Conservation (phyloP, 2,329 filamentous ascomycete species). For the Thelonectria blattea region DNA sequence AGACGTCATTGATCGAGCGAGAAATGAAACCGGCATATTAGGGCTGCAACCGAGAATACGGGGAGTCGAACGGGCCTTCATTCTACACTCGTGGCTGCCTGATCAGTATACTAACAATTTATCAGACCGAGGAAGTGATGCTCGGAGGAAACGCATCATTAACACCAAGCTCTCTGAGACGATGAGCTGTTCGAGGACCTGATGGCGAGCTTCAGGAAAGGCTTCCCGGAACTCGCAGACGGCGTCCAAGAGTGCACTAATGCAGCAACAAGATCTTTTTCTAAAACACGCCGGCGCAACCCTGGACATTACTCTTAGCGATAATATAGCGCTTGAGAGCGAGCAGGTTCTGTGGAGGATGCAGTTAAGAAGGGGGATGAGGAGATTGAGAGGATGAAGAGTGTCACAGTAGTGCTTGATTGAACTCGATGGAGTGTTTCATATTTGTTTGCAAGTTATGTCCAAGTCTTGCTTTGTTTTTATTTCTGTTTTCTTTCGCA, state of each 20-base stretch:
- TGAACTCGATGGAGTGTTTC: background rate
- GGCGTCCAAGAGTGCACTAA: slow-evolving; percentile 34
- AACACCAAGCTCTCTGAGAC: slow-evolving; percentile 29
- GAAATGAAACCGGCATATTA: slow-evolving; percentile 46
- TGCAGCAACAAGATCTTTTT: slow-evolving; percentile 26
- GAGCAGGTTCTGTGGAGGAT: slow-evolving; percentile 44
- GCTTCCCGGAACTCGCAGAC: slow-evolving; percentile 31
- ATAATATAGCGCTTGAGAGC: slow-evolving; percentile 46
- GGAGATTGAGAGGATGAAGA: slow-evolving; percentile 10
- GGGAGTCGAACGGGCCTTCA: slow-evolving; percentile 30
- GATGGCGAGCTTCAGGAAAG: slow-evolving; percentile 35
- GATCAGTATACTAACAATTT: background rate
- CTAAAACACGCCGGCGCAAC: slow-evolving; percentile 37
- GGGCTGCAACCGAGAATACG: slow-evolving; percentile 40
- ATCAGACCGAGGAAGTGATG: slow-evolving; percentile 43
- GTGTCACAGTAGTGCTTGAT: slow-evolving; percentile 7
- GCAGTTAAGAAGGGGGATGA: background rate
- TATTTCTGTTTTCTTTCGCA: background rate
- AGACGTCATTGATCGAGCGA: slow-evolving; percentile 46
- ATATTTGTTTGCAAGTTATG: background rate
- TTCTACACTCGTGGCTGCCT: background rate
- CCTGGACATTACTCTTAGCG: slow-evolving; percentile 46
- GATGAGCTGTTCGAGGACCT: slow-evolving; percentile 41
- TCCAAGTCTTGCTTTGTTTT: background rate
- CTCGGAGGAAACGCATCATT: slow-evolving; percentile 45